phyloP scores from a whole-genome alignment of 176 grass and related monocot species.

The Zea luxurians region DNA sequence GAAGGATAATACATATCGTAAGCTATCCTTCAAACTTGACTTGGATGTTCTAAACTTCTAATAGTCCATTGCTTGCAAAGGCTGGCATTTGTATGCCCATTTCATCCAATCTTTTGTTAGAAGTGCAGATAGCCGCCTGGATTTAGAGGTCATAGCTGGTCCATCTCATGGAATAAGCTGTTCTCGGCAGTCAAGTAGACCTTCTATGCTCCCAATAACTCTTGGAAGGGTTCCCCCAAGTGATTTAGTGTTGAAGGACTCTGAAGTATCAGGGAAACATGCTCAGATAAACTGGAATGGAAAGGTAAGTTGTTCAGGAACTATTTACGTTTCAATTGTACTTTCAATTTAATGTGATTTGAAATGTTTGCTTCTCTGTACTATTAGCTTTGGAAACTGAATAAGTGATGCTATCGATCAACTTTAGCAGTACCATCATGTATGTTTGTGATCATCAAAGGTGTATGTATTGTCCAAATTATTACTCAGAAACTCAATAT shows the following conservation, averaged over 20 bases:
- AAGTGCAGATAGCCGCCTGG: constrained; percentile 65
- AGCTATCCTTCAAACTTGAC: constrained; percentile 25
- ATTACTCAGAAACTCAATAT: background rate
- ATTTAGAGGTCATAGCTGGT: constrained; percentile 72
- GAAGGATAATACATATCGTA: constrained; percentile 67
- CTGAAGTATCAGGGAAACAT: constrained; percentile 87
- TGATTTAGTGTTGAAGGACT: constrained; percentile 69
- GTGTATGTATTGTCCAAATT: background rate
- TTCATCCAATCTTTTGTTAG: constrained; percentile 51
- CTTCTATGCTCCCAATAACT: constrained; percentile 49
- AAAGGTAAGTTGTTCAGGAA: constrained; percentile 46
- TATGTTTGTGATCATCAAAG: constrained; percentile 10
- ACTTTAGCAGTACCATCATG: constrained; percentile 7
- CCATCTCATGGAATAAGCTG: constrained; percentile 60
- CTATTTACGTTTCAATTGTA: background rate
- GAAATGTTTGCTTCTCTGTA: constrained; percentile 5
- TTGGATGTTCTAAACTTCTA: constrained; percentile 10
- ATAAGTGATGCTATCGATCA: constrained; percentile 10
- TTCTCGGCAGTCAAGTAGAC: constrained; percentile 52
- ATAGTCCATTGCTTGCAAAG: constrained; percentile 2
- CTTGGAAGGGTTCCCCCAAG: constrained; percentile 74
- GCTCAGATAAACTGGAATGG: constrained; percentile 73
- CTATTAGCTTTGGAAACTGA: background rate
- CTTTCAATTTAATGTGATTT: constrained; percentile 26
- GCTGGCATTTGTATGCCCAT: constrained; percentile 42